phyloP scores from a whole-genome alignment of 2,329 filamentous ascomycete genomes.

The Pestalotiopsis sp. region DNA sequence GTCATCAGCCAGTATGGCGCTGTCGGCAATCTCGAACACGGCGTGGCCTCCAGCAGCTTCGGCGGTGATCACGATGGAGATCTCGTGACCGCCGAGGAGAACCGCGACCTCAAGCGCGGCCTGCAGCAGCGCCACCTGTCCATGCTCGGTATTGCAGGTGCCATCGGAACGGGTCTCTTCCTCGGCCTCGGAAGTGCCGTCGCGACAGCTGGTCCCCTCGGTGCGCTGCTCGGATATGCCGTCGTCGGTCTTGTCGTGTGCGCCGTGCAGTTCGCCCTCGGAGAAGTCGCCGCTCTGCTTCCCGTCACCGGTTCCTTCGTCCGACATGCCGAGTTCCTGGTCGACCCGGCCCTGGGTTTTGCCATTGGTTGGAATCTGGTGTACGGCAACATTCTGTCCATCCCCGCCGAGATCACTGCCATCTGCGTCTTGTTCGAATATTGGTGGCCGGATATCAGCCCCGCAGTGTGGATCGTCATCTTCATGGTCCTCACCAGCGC shows the following conservation, averaged over 20 bases:
- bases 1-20: conserved; percentile 5
- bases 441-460: conserved; percentile 67
- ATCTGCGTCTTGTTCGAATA: conserved; percentile 65
- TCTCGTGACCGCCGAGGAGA: conserved; percentile 51
- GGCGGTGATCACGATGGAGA: conserved; percentile 39
- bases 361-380: conserved; percentile 58
- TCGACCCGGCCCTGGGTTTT: conserved; percentile 63
- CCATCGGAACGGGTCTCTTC: conserved; percentile 64
- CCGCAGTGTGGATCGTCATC: conserved; percentile 52
- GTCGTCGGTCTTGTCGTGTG: conserved; percentile 60
- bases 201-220: conserved; percentile 50
- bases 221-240: conserved; percentile 55
- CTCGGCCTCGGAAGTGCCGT: conserved; percentile 60
- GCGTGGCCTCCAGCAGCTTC: background rate
- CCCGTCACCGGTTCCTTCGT: conserved; percentile 68
- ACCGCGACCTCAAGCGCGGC: conserved; percentile 49
- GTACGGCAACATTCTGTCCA: conserved; percentile 56
- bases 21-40: background rate
- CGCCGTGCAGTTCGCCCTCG: conserved; percentile 61
- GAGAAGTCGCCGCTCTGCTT: conserved; percentile 62
- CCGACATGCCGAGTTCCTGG: conserved; percentile 61
- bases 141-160: conserved; percentile 65
- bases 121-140: conserved; percentile 60
- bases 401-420: conserved; percentile 65
- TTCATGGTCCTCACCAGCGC: conserved; percentile 57